Conservation (phyloP, 768 basidiomycete species). For the Tulasnella sp. region DNA sequence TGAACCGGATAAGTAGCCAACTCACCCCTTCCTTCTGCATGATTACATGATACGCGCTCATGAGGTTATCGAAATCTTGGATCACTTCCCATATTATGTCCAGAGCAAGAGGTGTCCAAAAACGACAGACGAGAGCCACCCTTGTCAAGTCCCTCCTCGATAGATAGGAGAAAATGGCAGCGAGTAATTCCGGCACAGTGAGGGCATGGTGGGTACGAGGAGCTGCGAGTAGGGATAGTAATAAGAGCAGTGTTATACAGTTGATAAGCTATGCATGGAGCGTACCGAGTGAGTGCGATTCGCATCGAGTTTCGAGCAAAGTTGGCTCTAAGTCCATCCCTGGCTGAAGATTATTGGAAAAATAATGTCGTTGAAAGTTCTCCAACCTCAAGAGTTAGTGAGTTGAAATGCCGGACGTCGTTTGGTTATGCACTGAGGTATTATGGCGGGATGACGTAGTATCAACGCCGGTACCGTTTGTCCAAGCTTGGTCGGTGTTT, state of each 20-base stretch:
- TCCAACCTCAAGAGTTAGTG: neutral
- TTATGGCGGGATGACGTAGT: no score
- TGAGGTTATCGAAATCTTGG: neutral
- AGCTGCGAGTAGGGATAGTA: neutral
- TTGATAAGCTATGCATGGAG: neutral
- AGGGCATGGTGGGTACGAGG: neutral
- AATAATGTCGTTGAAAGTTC: neutral
- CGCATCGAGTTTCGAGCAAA: neutral
- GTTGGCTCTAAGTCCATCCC: neutral
- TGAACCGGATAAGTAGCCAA: neutral
- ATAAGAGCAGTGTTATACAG: neutral
- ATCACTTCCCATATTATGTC: neutral
- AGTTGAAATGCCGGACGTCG: neutral
- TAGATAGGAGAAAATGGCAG: neutral
- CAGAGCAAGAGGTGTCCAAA: neutral
- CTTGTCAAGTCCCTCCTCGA: neutral
- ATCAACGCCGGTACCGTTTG: no score
- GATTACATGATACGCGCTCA: no score
- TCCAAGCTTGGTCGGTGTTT: no score
- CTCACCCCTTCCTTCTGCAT: neutral
- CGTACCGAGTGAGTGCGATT: neutral
- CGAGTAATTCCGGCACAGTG: neutral
- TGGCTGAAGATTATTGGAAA: neutral
- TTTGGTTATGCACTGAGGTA: no score
- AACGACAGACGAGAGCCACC: neutral